These are phyloP conservation scores for Arthrobotrys pseudoclavata DNA, from an alignment of 2,329 filamentous ascomycete species.

Conservation along the genomic window DNA sequence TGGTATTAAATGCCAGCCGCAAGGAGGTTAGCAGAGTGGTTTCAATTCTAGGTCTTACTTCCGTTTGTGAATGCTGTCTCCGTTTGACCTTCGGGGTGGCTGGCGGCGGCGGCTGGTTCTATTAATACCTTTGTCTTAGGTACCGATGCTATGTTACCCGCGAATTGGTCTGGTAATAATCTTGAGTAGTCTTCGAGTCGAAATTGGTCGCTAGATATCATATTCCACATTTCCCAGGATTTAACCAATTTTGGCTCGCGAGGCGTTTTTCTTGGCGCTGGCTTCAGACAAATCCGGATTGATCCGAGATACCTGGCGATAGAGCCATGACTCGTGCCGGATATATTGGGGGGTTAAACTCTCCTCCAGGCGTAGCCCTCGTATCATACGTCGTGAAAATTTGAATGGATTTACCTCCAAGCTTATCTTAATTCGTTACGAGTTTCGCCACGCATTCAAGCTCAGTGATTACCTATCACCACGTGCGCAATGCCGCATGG, in stretches of 20 bases:
- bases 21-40: no score
- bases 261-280: background rate
- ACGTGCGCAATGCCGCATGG: conserved; percentile 8
- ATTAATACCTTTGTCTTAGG: no score
- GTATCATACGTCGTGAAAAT: no score
- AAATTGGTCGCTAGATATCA: no score
- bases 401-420: no score
- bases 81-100: background rate
- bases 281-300: background rate
- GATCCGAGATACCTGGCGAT: background rate
- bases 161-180: no score
- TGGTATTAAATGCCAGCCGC: no score
- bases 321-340: background rate
- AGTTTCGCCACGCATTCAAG: background rate
- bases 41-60: no score
- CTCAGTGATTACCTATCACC: background rate
- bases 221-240: no score
- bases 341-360: background rate
- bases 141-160: background rate
- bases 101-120: background rate
- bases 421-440: background rate
- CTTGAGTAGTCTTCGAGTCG: no score
- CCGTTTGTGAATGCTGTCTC: background rate
- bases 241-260: background rate
- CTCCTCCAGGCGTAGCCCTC: no score